Percentiles rank a stretch among this genome's conserved stretches.
Conservation (phyloP, 129 eudicot species). For the Flaveria trinervia region DNA sequence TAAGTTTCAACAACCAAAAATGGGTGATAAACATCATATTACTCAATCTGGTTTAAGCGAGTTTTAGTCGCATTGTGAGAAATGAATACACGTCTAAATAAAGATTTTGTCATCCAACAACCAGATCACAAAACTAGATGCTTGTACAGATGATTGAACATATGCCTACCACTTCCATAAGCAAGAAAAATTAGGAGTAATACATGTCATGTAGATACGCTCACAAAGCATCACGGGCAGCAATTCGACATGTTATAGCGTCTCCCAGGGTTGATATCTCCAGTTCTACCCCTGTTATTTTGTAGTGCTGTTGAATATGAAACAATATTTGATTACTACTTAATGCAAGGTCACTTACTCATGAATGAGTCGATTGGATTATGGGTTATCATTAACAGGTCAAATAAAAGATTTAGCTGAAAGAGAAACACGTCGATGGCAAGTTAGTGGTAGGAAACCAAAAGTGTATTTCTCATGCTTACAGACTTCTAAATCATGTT, state of each 20-base stretch:
- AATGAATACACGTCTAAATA: neutral
- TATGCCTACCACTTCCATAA: neutral
- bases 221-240: slow-evolving; percentile 88
- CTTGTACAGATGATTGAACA: slow-evolving; percentile 11
- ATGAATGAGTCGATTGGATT: neutral
- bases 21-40: too few species aligned
- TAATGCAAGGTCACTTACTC: neutral
- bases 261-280: slow-evolving; percentile 75
- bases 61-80: too few species aligned
- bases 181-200: neutral
- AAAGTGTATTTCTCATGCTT: neutral
- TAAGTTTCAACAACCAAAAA: too few species aligned
- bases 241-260: slow-evolving; percentile 88
- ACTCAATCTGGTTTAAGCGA: too few species aligned
- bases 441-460: neutral
- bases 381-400: neutral
- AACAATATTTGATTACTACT: slow-evolving; percentile 9
- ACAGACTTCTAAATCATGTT: neutral
- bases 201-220: slow-evolving; percentile 2
- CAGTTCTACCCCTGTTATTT: slow-evolving; percentile 62
- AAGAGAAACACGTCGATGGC: too few species aligned
- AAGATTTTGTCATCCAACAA: slow-evolving; percentile 2
- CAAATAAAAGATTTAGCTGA: neutral
- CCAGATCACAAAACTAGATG: slow-evolving; percentile 1
- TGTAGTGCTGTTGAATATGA: slow-evolving; percentile 64